Percentiles rank a stretch among this genome's conserved stretches.
Conservation (phyloP, 2,329 filamentous ascomycete species). For the Lasiodiplodia theobromae region DNA sequence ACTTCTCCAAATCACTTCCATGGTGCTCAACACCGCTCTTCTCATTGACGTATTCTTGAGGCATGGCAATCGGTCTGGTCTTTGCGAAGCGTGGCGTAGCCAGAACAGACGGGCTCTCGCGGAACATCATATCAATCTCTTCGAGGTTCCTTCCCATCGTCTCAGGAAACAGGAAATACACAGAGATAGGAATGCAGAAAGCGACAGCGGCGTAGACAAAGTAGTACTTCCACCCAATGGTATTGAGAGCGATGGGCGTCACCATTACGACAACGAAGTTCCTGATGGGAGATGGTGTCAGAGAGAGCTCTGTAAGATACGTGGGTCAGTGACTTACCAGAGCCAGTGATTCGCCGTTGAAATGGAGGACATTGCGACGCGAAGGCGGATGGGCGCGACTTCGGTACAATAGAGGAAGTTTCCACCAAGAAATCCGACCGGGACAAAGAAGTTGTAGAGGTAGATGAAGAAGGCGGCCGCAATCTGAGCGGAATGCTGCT, state of each 20-base stretch:
- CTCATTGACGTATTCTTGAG: constrained; percentile 17
- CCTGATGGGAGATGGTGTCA: constrained; percentile 31
- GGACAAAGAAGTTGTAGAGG: constrained; percentile 67
- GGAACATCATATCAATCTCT: constrained; percentile 52
- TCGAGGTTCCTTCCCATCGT: constrained; percentile 61
- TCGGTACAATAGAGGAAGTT: constrained; percentile 69
- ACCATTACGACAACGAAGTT: constrained; percentile 56
- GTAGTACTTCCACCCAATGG: constrained; percentile 61
- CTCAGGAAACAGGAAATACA: constrained; percentile 56
- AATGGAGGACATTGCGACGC: constrained; percentile 63
- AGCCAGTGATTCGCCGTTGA: constrained; percentile 64
- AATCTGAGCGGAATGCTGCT: constrained; percentile 57
- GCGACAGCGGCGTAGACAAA: constrained; percentile 59
- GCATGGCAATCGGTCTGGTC: constrained; percentile 20
- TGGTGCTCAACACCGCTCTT: constrained; percentile 23
- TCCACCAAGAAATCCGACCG: constrained; percentile 65
- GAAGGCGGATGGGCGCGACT: constrained; percentile 60
- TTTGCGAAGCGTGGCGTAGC: constrained; percentile 35
- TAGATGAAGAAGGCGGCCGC: constrained; percentile 65
- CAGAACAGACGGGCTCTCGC: constrained; percentile 43
- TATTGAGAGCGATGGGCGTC: constrained; percentile 57
- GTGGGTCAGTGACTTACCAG: constrained; percentile 43
- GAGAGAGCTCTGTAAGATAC: neutral
- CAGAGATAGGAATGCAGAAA: constrained; percentile 53
- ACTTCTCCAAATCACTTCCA: constrained; percentile 9